Percentiles rank a stretch among this genome's conserved stretches.
Evolutionary conservation across 495 filamentous ascomycete genomes (phyloP).

Genomic region (Penicillium manginii): DNA sequence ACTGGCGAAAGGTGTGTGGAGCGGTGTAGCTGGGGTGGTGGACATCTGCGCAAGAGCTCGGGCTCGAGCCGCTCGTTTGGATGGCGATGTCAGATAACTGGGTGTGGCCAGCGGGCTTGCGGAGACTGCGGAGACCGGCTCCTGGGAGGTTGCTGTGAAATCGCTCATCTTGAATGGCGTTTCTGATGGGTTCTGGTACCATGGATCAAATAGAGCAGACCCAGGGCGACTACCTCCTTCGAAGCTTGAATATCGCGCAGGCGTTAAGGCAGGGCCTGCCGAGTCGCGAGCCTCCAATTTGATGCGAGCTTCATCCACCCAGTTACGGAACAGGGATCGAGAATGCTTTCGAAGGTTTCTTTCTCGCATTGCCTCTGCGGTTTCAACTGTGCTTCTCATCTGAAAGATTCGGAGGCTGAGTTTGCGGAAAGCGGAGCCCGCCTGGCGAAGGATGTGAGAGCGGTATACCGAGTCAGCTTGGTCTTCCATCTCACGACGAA

Average conservation of each 20-base stretch:
- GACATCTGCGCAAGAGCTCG: conserved; percentile 54
- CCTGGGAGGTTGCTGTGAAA: conserved; percentile 41
- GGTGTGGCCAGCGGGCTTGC: conserved; percentile 53
- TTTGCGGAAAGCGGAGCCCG: conserved; percentile 50
- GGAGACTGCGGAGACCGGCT: conserved; percentile 34
- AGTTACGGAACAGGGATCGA: conserved; percentile 60
- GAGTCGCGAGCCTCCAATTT: conserved; percentile 42
- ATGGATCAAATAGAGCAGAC: conserved; percentile 46
- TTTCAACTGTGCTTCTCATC: conserved; percentile 47
- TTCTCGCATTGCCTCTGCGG: conserved; percentile 57
- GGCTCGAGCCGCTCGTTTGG: conserved; percentile 58
- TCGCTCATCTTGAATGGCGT: conserved; percentile 54
- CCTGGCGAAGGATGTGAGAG: conserved; percentile 47
- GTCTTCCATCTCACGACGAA: conserved; percentile 48
- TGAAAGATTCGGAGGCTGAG: conserved; percentile 58
- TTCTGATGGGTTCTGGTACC: conserved; percentile 43
- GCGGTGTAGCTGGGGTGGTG: conserved; percentile 54
- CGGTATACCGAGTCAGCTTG: conserved; percentile 53
- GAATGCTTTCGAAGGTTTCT: conserved; percentile 59
- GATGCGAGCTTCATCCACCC: conserved; percentile 55
- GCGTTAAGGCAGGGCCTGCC: conserved; percentile 38
- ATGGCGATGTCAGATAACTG: conserved; percentile 60
- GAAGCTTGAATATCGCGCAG: conserved; percentile 32
- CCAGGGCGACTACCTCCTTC: conserved; percentile 31
- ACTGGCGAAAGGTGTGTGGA: conserved; percentile 52